Percentiles rank a stretch among this genome's conserved stretches.
Conservation (phyloP, 345 rosid genomes). For the Turnera subulata region DNA sequence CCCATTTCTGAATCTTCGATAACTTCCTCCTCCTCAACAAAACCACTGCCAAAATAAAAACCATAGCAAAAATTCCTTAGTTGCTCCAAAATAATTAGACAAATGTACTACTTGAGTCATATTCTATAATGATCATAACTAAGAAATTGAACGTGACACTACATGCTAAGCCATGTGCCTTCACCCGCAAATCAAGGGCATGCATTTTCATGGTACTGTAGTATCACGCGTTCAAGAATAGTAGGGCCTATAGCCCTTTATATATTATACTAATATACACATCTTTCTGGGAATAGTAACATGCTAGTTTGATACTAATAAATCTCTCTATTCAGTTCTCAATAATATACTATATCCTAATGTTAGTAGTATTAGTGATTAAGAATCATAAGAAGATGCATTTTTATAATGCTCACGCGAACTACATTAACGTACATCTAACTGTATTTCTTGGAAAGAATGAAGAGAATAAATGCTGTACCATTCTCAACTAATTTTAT, state of each 20-base stretch:
- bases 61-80: conserved; percentile 18
- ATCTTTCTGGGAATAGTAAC: too few relatives aligned
- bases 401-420: too few relatives aligned
- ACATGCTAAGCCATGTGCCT: conserved; percentile 10
- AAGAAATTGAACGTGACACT: not conserved
- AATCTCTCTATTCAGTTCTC: too few relatives aligned
- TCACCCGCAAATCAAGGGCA: conserved; percentile 1
- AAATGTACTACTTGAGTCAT: not conserved
- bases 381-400: too few relatives aligned
- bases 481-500: too few relatives aligned
- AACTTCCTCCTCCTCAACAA: too few relatives aligned
- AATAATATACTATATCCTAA: too few relatives aligned
- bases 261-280: too few relatives aligned
- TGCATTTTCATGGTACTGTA: conserved; percentile 8
- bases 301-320: too few relatives aligned
- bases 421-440: too few relatives aligned
- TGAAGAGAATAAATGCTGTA: not conserved
- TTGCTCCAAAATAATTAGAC: conserved; percentile 12
- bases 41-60: not conserved
- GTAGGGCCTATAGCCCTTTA: not conserved
- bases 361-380: too few relatives aligned
- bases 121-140: not conserved
- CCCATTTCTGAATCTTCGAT: not conserved
- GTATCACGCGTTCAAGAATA: not conserved
- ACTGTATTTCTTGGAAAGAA: not conserved